Conservation (phyloP, 352 stramenopile genomes). For the Phytophthora brassicae region DNA sequence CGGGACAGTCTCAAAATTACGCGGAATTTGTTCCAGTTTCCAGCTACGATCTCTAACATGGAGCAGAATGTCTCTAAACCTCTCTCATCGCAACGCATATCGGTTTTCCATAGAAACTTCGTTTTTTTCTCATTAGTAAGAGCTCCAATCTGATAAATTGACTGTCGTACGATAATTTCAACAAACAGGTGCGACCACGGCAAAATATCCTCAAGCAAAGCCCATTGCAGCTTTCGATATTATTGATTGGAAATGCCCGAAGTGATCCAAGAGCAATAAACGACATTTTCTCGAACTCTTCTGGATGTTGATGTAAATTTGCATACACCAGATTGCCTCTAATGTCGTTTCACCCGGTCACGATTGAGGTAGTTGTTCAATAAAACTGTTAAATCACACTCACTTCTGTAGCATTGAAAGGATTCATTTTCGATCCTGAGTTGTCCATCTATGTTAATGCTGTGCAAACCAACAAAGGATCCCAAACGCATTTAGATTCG, state of each 20-base stretch:
- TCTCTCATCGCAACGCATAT: slow-evolving; percentile 26
- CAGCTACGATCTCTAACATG: slow-evolving; percentile 19
- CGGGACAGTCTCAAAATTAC: slow-evolving; percentile 31
- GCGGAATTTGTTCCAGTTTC: slow-evolving; percentile 33
- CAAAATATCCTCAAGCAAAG: slow-evolving; percentile 41
- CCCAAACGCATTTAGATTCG: slow-evolving; percentile 40
- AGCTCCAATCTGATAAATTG: slow-evolving; percentile 48
- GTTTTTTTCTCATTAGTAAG: slow-evolving; percentile 34
- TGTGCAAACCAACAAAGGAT: slow-evolving; percentile 25
- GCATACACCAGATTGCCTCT: slow-evolving; percentile 56
- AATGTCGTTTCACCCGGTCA: slow-evolving; percentile 31
- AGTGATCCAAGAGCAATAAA: slow-evolving; percentile 43
- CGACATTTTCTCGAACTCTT: slow-evolving; percentile 27
- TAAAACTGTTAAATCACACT: slow-evolving; percentile 39
- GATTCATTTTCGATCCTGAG: slow-evolving; percentile 29
- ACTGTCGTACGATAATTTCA: slow-evolving; percentile 39
- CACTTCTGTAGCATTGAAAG: slow-evolving; percentile 32
- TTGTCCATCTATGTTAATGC: slow-evolving; percentile 34
- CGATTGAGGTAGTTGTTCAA: slow-evolving; percentile 24
- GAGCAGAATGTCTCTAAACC: slow-evolving; percentile 23
- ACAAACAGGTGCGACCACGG: slow-evolving; percentile 47
- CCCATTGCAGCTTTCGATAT: slow-evolving; percentile 44
- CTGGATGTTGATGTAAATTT: slow-evolving; percentile 18
- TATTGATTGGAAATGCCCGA: slow-evolving; percentile 54
- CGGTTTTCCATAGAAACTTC: slow-evolving; percentile 39